These are phyloP conservation scores for Clathrus columnatus DNA, from an alignment of 768 basidiomycete species.

Conservation along the genomic window DNA sequence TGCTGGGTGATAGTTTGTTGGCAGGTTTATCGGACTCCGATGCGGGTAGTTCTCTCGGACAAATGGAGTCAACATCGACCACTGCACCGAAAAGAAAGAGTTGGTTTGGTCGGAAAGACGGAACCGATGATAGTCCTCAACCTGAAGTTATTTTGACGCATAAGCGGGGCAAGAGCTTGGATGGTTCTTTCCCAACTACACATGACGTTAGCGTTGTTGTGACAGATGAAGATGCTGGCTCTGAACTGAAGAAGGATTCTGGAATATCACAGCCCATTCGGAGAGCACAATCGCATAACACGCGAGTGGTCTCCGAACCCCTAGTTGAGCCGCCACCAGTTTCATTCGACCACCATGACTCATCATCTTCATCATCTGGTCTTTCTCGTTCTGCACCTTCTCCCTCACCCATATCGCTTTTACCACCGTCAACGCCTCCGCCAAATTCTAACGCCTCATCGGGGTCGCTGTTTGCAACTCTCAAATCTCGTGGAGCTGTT, in stretches of 20 bases:
- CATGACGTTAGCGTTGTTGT: background rate
- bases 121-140: background rate
- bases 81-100: background rate
- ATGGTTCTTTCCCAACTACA: background rate
- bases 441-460: slow-evolving; percentile 38
- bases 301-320: background rate
- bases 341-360: slow-evolving; percentile 35
- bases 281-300: background rate
- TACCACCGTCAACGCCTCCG: slow-evolving; percentile 21
- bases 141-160: background rate
- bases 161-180: background rate
- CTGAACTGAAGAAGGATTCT: background rate
- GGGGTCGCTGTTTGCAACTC: slow-evolving; percentile 65
- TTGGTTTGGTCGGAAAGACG: background rate
- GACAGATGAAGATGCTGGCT: background rate
- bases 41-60: background rate
- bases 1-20: background rate
- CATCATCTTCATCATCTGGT: slow-evolving; percentile 38
- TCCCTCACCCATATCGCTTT: slow-evolving; percentile 22
- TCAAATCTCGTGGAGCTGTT: slow-evolving; percentile 54
- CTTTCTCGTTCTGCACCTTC: slow-evolving; percentile 30
- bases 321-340: slow-evolving; percentile 6
- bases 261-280: background rate
- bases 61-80: background rate
- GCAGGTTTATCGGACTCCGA: background rate